Evolutionary conservation across 1,139 yeast species (phyloP), one percentile per base, ranked within the genome.

Genomic region (Diutina catenulata): DNA sequence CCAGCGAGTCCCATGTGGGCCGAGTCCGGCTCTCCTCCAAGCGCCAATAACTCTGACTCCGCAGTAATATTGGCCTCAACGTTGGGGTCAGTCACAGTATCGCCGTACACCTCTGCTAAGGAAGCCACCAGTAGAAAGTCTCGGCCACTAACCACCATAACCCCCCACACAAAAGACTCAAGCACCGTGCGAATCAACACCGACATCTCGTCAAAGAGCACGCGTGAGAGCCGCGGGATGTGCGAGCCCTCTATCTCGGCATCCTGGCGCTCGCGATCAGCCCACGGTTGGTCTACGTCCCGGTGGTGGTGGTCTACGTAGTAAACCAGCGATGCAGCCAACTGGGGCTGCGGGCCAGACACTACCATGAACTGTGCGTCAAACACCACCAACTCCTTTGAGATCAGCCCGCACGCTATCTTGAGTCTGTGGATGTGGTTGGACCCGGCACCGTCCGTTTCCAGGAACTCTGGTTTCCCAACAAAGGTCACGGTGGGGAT

Each of bases 401-500:
- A 60, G 2, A 75, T 70, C 0, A 74, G 65, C 0, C 62, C 65
- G 44, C 74, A 68, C 2, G 68, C 50, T 1, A 59, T 55, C 10
- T 48, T 45, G 2, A 58, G 46, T 1, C 19, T 37, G 43, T 61
- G 63, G 0, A 39, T 41, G n/a, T 43, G 47, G 3, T 36, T 38
- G 10, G n/a, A 33, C n/a, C n/a, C n/a, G n/a, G n/a, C n/a, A n/a
- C n/a, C n/a, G n/a, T n/a, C n/a, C n/a, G n/a, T n/a, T n/a, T n/a
- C n/a, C 5, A 52, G 46, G 1, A 47, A 46, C 21, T 53, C n/a
- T 3, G 35, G 35, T 7, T 18, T 51, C 5, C 47, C 47, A 3
- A 70, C 45, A 39, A 76, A 62, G 20, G 68, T 56, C 2, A 76
- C 70, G 40, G 68, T 74, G 0, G 87, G 86, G 11, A 80, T 64